phyloP scores from a whole-genome alignment of 169 alveolate genomes.

The Amoebophrya sp. region DNA sequence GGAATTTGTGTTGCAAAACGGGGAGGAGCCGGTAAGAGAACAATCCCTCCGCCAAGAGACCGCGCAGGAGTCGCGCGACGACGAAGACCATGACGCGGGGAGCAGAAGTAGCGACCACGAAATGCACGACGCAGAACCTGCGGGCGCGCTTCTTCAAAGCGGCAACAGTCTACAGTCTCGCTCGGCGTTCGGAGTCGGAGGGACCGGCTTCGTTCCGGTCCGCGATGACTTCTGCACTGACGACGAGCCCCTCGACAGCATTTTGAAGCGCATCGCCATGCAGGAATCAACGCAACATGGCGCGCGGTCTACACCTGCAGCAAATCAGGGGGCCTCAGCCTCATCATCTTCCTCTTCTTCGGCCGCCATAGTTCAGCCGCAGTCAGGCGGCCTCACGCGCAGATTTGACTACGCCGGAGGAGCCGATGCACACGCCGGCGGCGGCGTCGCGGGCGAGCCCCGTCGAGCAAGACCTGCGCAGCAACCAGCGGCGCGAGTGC shows the following conservation, averaged over 20 bases:
- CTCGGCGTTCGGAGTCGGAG: neutral
- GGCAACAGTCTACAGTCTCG: no score
- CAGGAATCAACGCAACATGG: neutral
- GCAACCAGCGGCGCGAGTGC: neutral
- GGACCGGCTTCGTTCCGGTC: neutral
- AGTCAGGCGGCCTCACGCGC: neutral
- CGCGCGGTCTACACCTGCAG: neutral
- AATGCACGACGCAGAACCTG: no score
- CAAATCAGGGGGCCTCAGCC: neutral
- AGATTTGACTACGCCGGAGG: neutral
- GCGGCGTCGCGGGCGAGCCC: no score
- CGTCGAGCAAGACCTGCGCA: no score
- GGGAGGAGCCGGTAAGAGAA: neutral
- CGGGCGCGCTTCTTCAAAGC: no score
- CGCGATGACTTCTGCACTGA: neutral
- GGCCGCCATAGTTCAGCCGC: no score
- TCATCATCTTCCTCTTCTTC: neutral
- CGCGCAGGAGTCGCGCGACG: neutral
- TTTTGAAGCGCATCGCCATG: neutral
- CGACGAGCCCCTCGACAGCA: neutral
- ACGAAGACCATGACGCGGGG: no score
- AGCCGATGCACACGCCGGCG: no score
- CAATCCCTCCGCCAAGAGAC: neutral
- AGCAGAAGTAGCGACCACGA: no score
- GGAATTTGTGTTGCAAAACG: neutral